These are phyloP conservation scores for Mycena galopus DNA, from an alignment of 768 basidiomycete genomes.

Conservation along the genomic window DNA sequence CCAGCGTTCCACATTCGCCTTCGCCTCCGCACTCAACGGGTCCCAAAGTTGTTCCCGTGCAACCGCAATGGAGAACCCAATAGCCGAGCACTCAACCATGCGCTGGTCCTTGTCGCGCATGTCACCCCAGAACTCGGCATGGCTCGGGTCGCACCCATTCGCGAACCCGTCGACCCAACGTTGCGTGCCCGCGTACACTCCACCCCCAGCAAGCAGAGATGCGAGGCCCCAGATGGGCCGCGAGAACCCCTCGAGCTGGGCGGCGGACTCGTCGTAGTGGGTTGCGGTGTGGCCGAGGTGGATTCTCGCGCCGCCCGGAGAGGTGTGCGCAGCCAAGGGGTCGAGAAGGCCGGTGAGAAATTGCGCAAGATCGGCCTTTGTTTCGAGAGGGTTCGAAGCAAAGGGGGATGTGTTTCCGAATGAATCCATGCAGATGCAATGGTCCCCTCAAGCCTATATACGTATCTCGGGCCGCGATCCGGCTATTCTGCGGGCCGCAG, in stretches of 20 bases:
- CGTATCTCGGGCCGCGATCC: not conserved
- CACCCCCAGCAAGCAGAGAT: conserved; percentile 74
- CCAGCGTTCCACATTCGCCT: conserved; percentile 73
- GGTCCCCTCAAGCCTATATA: not conserved
- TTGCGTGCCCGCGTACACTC: conserved; percentile 66
- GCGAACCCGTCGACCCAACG: conserved; percentile 77
- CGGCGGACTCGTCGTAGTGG: conserved; percentile 79
- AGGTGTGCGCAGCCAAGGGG: conserved; percentile 76
- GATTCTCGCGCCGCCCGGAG: conserved; percentile 78
- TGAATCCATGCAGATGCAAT: conserved; percentile 41
- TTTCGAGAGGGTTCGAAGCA: conserved; percentile 70
- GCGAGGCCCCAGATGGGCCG: conserved; percentile 84
- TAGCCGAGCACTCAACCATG: conserved; percentile 86
- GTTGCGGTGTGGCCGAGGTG: conserved; percentile 78
- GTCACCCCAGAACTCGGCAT: conserved; percentile 81
- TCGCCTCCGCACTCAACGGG: conserved; percentile 64
- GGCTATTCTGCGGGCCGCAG: not conserved
- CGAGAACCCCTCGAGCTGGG: conserved; percentile 83
- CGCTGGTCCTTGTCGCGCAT: conserved; percentile 83
- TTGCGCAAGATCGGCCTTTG: conserved; percentile 67
- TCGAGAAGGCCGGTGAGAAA: conserved; percentile 74
- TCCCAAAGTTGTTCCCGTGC: conserved; percentile 77
- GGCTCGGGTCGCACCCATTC: conserved; percentile 75
- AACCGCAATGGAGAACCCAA: conserved; percentile 78
- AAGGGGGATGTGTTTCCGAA: conserved; percentile 59